Evolutionary conservation across 176 grass and related monocot genomes (phyloP).

Genomic region (Lolium multiflorum): DNA sequence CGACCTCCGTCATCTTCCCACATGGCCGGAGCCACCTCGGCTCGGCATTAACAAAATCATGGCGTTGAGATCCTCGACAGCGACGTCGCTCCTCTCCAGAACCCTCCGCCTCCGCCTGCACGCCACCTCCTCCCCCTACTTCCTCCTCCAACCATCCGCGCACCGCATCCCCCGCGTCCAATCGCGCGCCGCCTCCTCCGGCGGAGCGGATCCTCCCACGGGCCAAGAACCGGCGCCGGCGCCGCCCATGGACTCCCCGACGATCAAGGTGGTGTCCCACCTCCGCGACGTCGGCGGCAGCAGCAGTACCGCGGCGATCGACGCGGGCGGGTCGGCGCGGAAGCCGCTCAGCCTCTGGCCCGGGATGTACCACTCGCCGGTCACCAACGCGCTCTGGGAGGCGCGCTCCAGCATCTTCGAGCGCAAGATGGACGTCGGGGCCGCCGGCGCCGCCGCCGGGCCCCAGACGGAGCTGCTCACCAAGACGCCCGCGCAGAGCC

Average conservation of each 20-base stretch:
- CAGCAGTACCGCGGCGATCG: conserved; percentile 35
- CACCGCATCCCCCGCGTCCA: neutral
- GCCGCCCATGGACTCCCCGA: conserved; percentile 56
- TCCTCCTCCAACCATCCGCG: conserved; percentile 43
- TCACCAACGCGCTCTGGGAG: conserved; percentile 96
- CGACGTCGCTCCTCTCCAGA: conserved; percentile 46
- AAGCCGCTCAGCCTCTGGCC: conserved; percentile 94
- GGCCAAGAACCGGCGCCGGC: neutral
- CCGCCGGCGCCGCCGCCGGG: neutral
- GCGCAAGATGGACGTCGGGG: conserved; percentile 64
- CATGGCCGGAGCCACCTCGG: conserved; percentile 35
- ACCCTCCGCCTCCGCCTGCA: conserved; percentile 28
- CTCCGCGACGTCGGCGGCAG: neutral
- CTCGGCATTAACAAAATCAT: conserved; percentile 23
- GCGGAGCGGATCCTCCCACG: conserved; percentile 37
- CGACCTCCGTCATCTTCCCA: neutral
- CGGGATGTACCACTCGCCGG: conserved; percentile 97
- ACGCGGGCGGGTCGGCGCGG: conserved; percentile 69
- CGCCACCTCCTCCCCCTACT: neutral
- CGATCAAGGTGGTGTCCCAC: conserved; percentile 60
- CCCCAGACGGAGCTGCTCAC: conserved; percentile 84
- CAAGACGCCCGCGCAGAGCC: conserved; percentile 79
- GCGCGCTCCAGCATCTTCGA: conserved; percentile 96
- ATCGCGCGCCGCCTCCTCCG: neutral
- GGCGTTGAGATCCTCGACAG: conserved; percentile 28